phyloP scores from a whole-genome alignment of 1,284 basidiomycete genomes.

The Caloboletus firmus region DNA sequence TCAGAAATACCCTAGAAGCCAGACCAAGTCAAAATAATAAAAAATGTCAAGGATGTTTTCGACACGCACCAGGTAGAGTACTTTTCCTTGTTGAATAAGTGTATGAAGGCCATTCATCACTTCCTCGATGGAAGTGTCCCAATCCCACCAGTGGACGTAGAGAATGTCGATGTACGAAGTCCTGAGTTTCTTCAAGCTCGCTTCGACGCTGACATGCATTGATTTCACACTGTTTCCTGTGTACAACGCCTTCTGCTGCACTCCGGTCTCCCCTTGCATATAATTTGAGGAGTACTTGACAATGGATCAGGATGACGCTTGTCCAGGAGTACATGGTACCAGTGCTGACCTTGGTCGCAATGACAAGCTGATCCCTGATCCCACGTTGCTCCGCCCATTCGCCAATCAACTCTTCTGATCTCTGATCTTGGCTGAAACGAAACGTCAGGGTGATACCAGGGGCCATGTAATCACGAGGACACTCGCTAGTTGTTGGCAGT shows the following conservation, averaged over 20 bases:
- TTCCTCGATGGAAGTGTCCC: constrained; percentile 42
- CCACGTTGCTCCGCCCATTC: constrained; percentile 54
- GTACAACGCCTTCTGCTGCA: constrained; percentile 34
- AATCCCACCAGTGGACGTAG: constrained; percentile 32
- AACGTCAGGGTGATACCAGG: neutral
- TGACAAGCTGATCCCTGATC: constrained; percentile 53
- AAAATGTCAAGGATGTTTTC: neutral
- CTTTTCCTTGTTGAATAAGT: constrained; percentile 42
- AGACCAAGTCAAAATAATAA: neutral
- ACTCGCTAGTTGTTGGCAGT: constrained; percentile 50
- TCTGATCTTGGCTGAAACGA: constrained; percentile 46
- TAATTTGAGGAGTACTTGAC: constrained; percentile 36
- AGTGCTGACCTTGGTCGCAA: constrained; percentile 50
- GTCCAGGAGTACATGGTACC: neutral
- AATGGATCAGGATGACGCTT: neutral
- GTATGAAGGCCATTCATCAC: constrained; percentile 51
- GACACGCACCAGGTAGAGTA: constrained; percentile 42
- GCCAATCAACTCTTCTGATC: constrained; percentile 54
- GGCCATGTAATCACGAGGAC: neutral
- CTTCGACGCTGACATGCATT: constrained; percentile 33
- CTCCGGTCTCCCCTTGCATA: constrained; percentile 19
- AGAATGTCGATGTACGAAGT: constrained; percentile 46
- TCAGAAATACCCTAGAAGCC: constrained; percentile 36
- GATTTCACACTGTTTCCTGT: constrained; percentile 40
- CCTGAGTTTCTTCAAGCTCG: constrained; percentile 44